phyloP scores from a whole-genome alignment of 2,329 filamentous ascomycete species.

The Simplicillium aogashimaense region DNA sequence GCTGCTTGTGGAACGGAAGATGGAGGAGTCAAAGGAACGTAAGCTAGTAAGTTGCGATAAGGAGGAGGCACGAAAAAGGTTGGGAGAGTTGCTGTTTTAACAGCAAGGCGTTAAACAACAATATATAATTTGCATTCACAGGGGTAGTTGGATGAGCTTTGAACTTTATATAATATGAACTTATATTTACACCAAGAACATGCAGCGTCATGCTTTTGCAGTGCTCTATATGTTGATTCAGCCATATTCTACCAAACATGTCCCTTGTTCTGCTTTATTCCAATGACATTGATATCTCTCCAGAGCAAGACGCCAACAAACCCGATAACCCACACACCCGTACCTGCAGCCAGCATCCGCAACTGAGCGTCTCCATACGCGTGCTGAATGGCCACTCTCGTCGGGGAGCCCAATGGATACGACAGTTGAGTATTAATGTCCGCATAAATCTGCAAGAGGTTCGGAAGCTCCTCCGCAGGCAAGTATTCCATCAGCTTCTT shows the following conservation, averaged over 20 bases:
- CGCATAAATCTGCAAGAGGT: constrained; percentile 39
- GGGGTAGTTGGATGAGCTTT: too few species aligned
- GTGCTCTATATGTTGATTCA: too few species aligned
- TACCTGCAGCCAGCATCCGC: constrained; percentile 32
- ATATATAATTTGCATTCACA: too few species aligned
- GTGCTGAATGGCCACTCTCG: constrained; percentile 42
- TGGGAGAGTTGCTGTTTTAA: too few species aligned
- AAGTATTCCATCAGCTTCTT: constrained; percentile 39
- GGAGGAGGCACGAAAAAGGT: constrained; percentile 7
- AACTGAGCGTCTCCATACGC: constrained; percentile 45
- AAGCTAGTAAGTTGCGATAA: constrained; percentile 15
- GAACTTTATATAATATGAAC: too few species aligned
- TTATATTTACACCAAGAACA: too few species aligned
- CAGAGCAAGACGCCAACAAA: constrained; percentile 33
- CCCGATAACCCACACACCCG: constrained; percentile 19
- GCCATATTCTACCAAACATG: constrained; percentile 3
- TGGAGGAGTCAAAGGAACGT: constrained; percentile 15
- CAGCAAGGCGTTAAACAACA: too few species aligned
- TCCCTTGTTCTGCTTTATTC: constrained; percentile 39
- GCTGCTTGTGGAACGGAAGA: constrained; percentile 18
- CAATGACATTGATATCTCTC: constrained; percentile 37
- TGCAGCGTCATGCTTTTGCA: too few species aligned
- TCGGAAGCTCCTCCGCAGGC: constrained; percentile 26
- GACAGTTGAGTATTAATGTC: constrained; percentile 39
- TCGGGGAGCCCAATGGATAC: constrained; percentile 33